A percentile compares a stretch with the other conserved stretches of the same genome.
phyloP scores from a whole-genome alignment of 2,329 filamentous ascomycete species.

The Didymella glomerata region DNA sequence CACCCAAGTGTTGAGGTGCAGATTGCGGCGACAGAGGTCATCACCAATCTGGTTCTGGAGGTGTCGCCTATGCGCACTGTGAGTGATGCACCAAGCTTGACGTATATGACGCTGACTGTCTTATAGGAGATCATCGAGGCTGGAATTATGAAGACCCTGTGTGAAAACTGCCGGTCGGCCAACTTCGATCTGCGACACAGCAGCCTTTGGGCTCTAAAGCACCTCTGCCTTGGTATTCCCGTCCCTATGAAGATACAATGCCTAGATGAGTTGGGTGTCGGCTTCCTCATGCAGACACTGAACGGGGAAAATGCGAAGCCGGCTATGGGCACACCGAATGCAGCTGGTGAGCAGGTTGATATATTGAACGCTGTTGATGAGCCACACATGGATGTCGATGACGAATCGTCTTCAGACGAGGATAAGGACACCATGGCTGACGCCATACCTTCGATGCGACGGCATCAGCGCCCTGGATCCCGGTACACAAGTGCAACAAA shows the following conservation, averaged over 20 bases:
- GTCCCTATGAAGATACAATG: constrained; percentile 79
- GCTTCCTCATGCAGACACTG: constrained; percentile 83
- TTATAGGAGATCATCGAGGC: constrained; percentile 70
- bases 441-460: constrained; percentile 51
- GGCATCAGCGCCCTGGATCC: constrained; percentile 48
- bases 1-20: constrained; percentile 81
- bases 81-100: constrained; percentile 48
- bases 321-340: constrained; percentile 65
- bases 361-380: constrained; percentile 63
- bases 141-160: constrained; percentile 79
- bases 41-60: constrained; percentile 86
- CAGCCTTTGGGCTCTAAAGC: constrained; percentile 92
- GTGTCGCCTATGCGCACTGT: constrained; percentile 92
- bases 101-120: constrained; percentile 21
- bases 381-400: constrained; percentile 54
- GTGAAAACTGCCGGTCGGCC: constrained; percentile 81
- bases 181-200: constrained; percentile 83
- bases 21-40: constrained; percentile 82
- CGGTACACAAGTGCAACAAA: constrained; percentile 48
- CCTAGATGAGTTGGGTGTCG: constrained; percentile 77
- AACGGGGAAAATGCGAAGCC: constrained; percentile 62
- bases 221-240: constrained; percentile 77
- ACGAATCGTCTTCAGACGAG: constrained; percentile 52
- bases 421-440: constrained; percentile 60
- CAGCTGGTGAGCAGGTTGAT: constrained; percentile 67